phyloP scores from a whole-genome alignment of 345 rosid species.

The Rhodomyrtus tomentosa region DNA sequence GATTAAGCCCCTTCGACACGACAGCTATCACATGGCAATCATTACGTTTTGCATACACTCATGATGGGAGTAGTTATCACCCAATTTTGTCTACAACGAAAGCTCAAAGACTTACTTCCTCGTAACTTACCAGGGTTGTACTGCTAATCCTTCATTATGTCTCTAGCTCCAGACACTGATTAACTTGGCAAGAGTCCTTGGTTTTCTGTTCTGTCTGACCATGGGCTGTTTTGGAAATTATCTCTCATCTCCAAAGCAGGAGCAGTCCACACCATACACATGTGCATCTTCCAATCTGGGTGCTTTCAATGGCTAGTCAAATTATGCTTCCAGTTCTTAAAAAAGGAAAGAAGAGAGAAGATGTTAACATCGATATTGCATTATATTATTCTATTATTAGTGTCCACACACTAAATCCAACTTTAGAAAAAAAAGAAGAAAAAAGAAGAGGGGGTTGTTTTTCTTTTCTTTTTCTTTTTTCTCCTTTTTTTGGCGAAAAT shows the following conservation, averaged over 20 bases:
- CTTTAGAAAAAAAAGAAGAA: background rate
- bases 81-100: background rate
- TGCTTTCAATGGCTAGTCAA: background rate
- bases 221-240: background rate
- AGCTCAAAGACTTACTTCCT: background rate
- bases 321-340: background rate
- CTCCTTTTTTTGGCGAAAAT: background rate
- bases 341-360: background rate
- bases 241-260: background rate
- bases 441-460: background rate
- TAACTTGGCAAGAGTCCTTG: background rate
- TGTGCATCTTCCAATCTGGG: background rate
- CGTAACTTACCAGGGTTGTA: background rate
- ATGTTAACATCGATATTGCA: background rate
- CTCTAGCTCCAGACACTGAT: background rate
- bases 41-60: background rate
- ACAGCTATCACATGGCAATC: background rate
- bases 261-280: background rate
- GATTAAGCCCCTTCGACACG: background rate
- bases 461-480: background rate
- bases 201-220: background rate
- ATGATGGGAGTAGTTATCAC: background rate
- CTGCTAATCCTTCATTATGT: background rate
- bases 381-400: background rate
- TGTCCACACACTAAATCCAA: background rate